Evolutionary conservation across 2,329 filamentous ascomycete species (phyloP), one percentile per base, ranked within the genome.

Genomic region (Xylariomycetidae sp.): DNA sequence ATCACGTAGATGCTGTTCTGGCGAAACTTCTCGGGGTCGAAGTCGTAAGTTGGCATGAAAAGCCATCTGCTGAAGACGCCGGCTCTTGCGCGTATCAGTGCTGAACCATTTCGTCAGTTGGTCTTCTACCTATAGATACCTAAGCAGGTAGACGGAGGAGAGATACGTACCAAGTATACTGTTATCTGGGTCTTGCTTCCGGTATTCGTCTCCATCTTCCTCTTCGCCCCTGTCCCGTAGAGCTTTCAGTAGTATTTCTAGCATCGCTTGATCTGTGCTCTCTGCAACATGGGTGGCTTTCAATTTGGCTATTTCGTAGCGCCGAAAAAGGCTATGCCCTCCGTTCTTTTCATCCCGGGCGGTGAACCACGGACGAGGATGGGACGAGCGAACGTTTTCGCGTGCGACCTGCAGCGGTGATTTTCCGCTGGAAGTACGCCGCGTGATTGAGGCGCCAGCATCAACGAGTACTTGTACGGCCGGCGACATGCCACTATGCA

Each of bases 381-480:
- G 38, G 19, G 18, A 18, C 16, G 19, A 29, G 10, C 19, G 28
- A 12, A n/a, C 25, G 16, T 40, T 27, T 5, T 40, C 25, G 14
- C 15, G 19, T 10, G 38, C 35, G 17, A 38, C 10, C 14, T 30
- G 30, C n/a, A 40, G 31, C 20, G 35, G 27, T 10, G 38, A 40
- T 29, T 40, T 40, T 8, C 31, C 38, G 15, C 28, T 25, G 9
- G 5, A 10, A 16, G 22, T 28, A 12, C 5, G 31, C 19, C 26
- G 14, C 14, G 24, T 19, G 10, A 40, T 38, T 26, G 29, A 26
- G 13, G 35, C 38, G 16, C 38, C 35, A 9, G 38, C 32, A 15
- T 35, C 35, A 5, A 31, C 35, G 20, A 40, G 25, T 16, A 40
- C 30, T 16, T 33, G 24, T n/a, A 35, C 38, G 12, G 35, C 38